These are phyloP conservation scores for Ruellia speciosa DNA, from an alignment of 305 asterid species.

Conservation along the genomic window DNA sequence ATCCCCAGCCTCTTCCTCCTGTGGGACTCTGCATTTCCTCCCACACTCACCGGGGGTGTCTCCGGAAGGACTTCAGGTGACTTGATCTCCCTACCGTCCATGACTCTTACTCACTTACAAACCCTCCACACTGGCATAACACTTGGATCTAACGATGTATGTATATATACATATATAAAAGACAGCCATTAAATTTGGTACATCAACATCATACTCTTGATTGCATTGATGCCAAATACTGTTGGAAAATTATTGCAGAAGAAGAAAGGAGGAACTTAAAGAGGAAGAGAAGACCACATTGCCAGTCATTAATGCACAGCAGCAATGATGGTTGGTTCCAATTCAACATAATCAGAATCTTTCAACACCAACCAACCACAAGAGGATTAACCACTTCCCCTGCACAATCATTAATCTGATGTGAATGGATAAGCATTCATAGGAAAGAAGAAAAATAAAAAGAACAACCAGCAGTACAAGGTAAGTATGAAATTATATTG, in stretches of 20 bases:
- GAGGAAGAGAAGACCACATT: conserved; percentile 13
- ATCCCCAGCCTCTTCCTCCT: conserved; percentile 56
- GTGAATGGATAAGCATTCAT: background rate
- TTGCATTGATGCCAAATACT: conserved; percentile 19
- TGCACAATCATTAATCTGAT: conserved; percentile 8
- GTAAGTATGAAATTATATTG: no score
- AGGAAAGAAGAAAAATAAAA: no score
- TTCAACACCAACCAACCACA: conserved; percentile 19
- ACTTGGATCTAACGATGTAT: background rate
- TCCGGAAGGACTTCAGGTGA: conserved; percentile 40
- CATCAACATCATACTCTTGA: conserved; percentile 21
- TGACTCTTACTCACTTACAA: background rate
- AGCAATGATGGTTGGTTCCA: conserved; percentile 28
- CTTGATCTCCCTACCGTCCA: conserved; percentile 49
- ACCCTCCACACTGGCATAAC: background rate
- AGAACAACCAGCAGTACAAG: no score
- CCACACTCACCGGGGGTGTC: conserved; percentile 19
- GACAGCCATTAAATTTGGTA: conserved; percentile 27
- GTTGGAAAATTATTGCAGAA: conserved; percentile 22
- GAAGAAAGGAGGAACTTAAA: background rate
- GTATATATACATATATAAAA: conserved; percentile 14
- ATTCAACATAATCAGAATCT: conserved; percentile 15
- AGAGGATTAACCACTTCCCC: conserved; percentile 13
- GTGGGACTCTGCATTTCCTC: conserved; percentile 16
- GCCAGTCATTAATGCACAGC: conserved; percentile 26